Evolutionary conservation across 257 asterid species (phyloP), one percentile per base, ranked within the genome.

Genomic region (Eustoma russellianum): DNA sequence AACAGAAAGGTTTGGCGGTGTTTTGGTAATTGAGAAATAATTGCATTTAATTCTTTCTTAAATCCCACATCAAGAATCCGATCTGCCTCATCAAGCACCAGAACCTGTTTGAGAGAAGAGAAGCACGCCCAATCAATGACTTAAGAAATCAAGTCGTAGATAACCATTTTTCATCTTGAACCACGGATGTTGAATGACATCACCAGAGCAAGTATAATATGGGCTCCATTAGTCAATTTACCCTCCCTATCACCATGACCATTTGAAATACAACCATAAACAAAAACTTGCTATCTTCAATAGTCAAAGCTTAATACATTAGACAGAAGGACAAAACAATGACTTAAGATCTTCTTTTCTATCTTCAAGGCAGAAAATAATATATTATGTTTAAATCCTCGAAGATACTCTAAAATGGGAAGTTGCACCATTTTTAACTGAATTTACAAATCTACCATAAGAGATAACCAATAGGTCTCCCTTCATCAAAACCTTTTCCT

Each of bases 31-130:
- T 92, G 99, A 38, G 99, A 92, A 56, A 92, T 76, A 41, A 92
- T 85, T 44, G 97, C 97, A 76, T 92, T 83, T 55, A 92, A 13
- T 2, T 69, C 95, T 59, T 66, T 83, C 80, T 83, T 92, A 65
- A 92, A 92, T 55, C 85, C 93, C 48, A 71, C 74, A 61, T 88
- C 99, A 67, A 92, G 99, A 76, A 88, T 80, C 41, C 99, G 94
- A 67, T 92, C 99, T 59, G 97, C 99, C 80, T 92, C 99, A 24
- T 92, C 99, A 50, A 92, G 94, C 65, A 92, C 92, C 59, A 92
- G 76, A 57, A 92, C 77, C 99, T 88, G 94, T 78, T 81, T 50
- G 64, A 63, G 53, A n/a, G 64, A 52, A 74, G 64, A 60, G 80
- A 77, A 55, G 38, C 60, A 59, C 52, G 70, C 64, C 58, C 71